phyloP scores from a whole-genome alignment of 306 rosid genomes.

The Castanea sativa region DNA sequence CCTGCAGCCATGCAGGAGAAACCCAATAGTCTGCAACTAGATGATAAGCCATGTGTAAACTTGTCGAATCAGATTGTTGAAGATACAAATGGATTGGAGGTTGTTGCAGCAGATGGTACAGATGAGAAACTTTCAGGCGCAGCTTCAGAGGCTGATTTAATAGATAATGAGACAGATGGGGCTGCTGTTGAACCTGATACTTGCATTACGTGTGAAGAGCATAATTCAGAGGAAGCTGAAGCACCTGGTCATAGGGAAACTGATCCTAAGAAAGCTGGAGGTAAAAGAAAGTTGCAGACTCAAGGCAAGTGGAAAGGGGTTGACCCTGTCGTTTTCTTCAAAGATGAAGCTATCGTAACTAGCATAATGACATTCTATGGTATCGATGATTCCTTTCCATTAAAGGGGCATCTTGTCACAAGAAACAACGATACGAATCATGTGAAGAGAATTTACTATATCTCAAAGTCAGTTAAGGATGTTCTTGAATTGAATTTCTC shows the following conservation, averaged over 20 bases:
- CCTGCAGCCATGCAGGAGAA: conserved; percentile 50
- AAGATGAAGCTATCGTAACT: conserved; percentile 62
- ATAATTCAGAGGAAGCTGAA: conserved; percentile 35
- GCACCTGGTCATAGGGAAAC: conserved; percentile 32
- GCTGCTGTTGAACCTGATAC: conserved; percentile 36
- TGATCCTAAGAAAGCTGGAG: conserved; percentile 38
- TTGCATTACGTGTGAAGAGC: conserved; percentile 33
- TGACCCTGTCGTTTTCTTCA: conserved; percentile 88
- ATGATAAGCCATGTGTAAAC: conserved; percentile 19
- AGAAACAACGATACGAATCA: conserved; percentile 72
- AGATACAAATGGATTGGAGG: conserved; percentile 33
- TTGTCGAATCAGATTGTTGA: conserved; percentile 33
- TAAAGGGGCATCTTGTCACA: conserved; percentile 75
- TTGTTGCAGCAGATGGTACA: conserved; percentile 37
- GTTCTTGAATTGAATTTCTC: conserved; percentile 83
- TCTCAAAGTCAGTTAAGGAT: conserved; percentile 84
- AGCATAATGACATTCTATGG: conserved; percentile 88
- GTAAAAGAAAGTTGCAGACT: conserved; percentile 70
- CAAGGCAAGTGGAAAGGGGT: conserved; percentile 99
- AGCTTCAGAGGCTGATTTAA: conserved; percentile 48
- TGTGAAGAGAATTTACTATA: conserved; percentile 88
- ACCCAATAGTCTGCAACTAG: conserved; percentile 24
- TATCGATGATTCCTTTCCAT: conserved; percentile 69
- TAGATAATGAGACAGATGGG: conserved; percentile 37
- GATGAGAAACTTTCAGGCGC: conserved; percentile 37